Evolutionary conservation across 306 rosid genomes (phyloP).

Genomic region (Malus orientalis): DNA sequence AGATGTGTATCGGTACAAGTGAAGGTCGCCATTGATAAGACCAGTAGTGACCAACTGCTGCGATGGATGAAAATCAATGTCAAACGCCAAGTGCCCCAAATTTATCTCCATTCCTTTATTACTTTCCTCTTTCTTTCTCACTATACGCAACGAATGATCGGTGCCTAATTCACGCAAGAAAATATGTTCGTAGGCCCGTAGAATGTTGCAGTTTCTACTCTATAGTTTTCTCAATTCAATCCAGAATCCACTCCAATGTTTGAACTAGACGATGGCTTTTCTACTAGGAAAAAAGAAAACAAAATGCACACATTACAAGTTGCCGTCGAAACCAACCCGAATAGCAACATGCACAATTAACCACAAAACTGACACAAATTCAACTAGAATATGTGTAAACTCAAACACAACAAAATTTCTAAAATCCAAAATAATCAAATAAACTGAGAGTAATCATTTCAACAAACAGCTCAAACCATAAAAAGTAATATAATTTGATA

Average conservation of each 20-base stretch:
- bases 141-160: background rate
- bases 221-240: background rate
- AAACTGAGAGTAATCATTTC: background rate
- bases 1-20: slow-evolving; percentile 51
- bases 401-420: background rate
- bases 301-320: background rate
- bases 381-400: background rate
- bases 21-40: slow-evolving; percentile 61
- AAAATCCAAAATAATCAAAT: background rate
- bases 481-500: background rate
- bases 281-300: background rate
- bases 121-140: background rate
- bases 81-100: slow-evolving; percentile 60
- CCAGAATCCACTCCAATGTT: background rate
- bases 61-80: slow-evolving; percentile 75
- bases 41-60: slow-evolving; percentile 51
- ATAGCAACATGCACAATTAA: background rate
- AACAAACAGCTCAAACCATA: background rate
- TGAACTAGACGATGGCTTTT: background rate
- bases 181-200: background rate
- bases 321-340: background rate
- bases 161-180: background rate
- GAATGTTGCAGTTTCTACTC: background rate
- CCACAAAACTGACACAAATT: background rate
- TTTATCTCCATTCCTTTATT: slow-evolving; percentile 47